Evolutionary conservation across 2,329 filamentous ascomycete species (phyloP).

Genomic region (Podosphaera fusca): DNA sequence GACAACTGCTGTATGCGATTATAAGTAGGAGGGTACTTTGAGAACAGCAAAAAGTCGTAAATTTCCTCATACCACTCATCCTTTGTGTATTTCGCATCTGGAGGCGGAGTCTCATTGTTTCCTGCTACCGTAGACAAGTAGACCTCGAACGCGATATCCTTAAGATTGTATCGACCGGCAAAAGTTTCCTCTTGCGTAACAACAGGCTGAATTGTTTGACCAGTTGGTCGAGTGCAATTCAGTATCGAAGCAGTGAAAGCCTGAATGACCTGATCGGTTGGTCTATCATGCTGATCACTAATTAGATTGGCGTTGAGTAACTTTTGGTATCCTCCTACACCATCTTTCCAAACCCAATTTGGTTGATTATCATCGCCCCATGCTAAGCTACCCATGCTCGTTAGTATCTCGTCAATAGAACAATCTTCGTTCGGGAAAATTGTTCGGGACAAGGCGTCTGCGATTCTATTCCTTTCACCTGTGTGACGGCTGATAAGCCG

Average conservation of each 20-base stretch:
- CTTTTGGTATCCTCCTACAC: not conserved
- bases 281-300: not conserved
- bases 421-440: not conserved
- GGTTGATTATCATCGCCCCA: not conserved
- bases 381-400: not conserved
- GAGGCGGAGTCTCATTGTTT: not conserved
- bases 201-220: not conserved
- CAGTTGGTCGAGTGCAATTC: not conserved
- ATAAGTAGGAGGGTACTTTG: not conserved
- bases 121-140: not conserved
- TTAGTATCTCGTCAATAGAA: not conserved
- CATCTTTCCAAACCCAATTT: not conserved
- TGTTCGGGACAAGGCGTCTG: not conserved
- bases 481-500: too few relatives aligned
- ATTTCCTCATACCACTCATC: not conserved
- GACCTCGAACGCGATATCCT: not conserved
- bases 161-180: not conserved
- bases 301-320: not conserved
- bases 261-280: not conserved
- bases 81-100: not conserved
- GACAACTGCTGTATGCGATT: not conserved
- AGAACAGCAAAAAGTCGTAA: not conserved
- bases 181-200: not conserved
- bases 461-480: not conserved
- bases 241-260: not conserved